Evolutionary conservation across 495 filamentous ascomycete species (phyloP).

Genomic region (Talaromyces stipitatus): DNA sequence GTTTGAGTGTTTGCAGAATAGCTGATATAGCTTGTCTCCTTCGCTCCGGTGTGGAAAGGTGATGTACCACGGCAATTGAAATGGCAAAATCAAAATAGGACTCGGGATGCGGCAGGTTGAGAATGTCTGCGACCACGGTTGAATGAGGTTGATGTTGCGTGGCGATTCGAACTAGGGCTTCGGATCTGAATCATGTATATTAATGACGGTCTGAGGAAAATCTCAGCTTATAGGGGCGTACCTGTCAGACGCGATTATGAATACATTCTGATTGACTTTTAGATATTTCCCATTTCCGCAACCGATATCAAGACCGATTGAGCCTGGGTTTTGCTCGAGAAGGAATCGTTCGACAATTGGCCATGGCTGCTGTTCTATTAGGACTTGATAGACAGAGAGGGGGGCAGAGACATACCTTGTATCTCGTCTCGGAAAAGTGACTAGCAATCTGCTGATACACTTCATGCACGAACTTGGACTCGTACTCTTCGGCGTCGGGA

Average conservation of each 20-base stretch:
- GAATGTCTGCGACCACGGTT: slow-evolving; percentile 65
- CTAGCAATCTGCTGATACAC: slow-evolving; percentile 92
- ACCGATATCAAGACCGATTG: slow-evolving; percentile 79
- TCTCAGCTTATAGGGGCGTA: slow-evolving; percentile 20
- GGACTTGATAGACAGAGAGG: neutral
- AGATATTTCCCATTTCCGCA: slow-evolving; percentile 98
- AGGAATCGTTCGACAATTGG: slow-evolving; percentile 84
- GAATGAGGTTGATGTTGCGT: slow-evolving; percentile 51
- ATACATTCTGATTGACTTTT: slow-evolving; percentile 66
- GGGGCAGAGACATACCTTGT: slow-evolving; percentile 56
- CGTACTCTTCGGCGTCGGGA: slow-evolving; percentile 47
- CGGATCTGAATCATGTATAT: slow-evolving; percentile 39
- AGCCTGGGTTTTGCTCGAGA: slow-evolving; percentile 52
- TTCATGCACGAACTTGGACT: slow-evolving; percentile 78
- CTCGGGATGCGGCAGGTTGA: slow-evolving; percentile 59
- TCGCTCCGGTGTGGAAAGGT: slow-evolving; percentile 76
- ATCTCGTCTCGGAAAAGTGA: slow-evolving; percentile 91
- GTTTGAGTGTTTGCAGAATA: slow-evolving; percentile 61
- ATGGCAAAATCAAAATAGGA: slow-evolving; percentile 84
- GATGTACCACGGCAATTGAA: slow-evolving; percentile 90
- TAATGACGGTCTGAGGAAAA: neutral
- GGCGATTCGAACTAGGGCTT: slow-evolving; percentile 70
- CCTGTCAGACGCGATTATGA: slow-evolving; percentile 83
- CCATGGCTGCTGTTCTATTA: slow-evolving; percentile 59
- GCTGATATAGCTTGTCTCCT: slow-evolving; percentile 65